Evolutionary conservation across 208 protist species (phyloP), one percentile per base, ranked within the genome.

Genomic region (Borovskyia barvae): DNA sequence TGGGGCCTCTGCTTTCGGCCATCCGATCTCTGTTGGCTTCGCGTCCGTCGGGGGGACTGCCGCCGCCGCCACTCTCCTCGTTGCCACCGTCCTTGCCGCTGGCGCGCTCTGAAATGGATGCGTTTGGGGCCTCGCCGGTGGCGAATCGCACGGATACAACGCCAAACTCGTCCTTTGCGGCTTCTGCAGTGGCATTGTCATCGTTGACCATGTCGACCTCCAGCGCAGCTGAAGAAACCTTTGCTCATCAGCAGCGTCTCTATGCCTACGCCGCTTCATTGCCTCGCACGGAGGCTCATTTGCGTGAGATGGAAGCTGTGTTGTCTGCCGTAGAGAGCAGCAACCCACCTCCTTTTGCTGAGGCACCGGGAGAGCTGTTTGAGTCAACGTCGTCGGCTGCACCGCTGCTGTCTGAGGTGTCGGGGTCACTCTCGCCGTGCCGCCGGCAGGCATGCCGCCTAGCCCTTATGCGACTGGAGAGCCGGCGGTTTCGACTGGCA

Each of bases 401-500:
- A 14, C 19, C 11, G n/a, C 15, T 33, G 19, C 50, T 39, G 33
- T 14, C 9, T 15, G 9, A 8, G 33, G 33, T 39, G 33, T 7
- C 33, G n/a, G n/a, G n/a, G n/a, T n/a, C n/a, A 14, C 47, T 85
- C 30, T 43, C 33, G 14, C 47, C 51, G 32, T 28, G 58, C 30
- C 29, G 22, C 7, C 20, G 48, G 48, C 63, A 51, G 54, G 50
- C 45, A 9, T 41, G 81, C 12, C 76, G 80, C 11, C 46, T 72
- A 0, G 67, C 41, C 1, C 58, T 94, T 32, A 51, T 77, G 19
- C 77, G 72, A 8, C 30, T 49, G 6, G 88, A 94, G 48, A 61
- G 72, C 35, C 52, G 68, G 20, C 77, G 82, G 4, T 77, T 77
- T 40, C 29, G 52, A 8, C n/a, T 55, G 5, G 72, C 82, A 12